Evolutionary conservation across 2,329 filamentous ascomycete species (phyloP).

Genomic region (Fusarium sp.): DNA sequence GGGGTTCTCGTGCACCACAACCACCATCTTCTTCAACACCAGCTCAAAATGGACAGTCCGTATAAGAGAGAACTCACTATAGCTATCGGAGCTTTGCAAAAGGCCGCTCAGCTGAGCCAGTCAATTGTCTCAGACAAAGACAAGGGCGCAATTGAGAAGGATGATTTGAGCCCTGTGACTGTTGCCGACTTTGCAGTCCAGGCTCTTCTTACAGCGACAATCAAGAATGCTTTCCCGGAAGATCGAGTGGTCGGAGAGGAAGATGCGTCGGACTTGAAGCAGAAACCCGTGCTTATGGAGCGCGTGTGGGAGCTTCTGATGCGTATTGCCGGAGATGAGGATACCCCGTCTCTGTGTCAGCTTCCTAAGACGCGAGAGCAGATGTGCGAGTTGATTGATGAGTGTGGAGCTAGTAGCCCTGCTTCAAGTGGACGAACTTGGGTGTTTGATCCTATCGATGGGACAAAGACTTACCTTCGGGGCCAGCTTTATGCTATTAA

Average conservation of each 20-base stretch:
- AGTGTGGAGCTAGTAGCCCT: conserved; percentile 57
- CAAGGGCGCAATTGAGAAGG: conserved; percentile 64
- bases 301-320: conserved; percentile 61
- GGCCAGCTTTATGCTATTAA: conserved; percentile 69
- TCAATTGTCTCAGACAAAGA: conserved; percentile 59
- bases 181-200: conserved; percentile 70
- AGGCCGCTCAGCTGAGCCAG: conserved; percentile 62
- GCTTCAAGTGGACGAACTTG: conserved; percentile 58
- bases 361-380: conserved; percentile 55
- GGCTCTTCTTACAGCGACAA: conserved; percentile 62
- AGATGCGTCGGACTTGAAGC: conserved; percentile 59
- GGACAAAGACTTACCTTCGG: conserved; percentile 66
- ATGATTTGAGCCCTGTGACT: conserved; percentile 67
- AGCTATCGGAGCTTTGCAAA: conserved; percentile 56
- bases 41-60: conserved; percentile 54
- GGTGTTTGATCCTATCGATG: conserved; percentile 71
- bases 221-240: conserved; percentile 61
- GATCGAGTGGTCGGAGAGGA: conserved; percentile 68
- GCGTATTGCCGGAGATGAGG: conserved; percentile 44
- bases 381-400: conserved; percentile 65
- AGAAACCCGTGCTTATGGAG: conserved; percentile 55
- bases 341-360: conserved; percentile 42
- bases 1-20: conserved; percentile 24
- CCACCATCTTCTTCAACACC: conserved; percentile 14
- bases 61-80: conserved; percentile 57